phyloP scores from a whole-genome alignment of 2,329 filamentous ascomycete species.

The Ilyonectria destructans region DNA sequence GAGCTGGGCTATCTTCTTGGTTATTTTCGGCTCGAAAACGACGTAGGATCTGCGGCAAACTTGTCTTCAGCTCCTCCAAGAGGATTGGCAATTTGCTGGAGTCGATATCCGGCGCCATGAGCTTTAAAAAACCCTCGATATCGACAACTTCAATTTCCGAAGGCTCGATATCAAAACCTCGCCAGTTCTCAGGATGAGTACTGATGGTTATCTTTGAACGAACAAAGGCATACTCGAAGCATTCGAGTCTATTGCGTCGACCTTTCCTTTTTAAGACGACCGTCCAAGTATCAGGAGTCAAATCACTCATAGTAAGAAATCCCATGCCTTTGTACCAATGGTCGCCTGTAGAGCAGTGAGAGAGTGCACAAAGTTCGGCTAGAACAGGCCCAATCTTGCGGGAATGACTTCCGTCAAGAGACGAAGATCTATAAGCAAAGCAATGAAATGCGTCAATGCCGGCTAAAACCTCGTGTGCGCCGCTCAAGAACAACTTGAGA shows the following conservation, averaged over 20 bases:
- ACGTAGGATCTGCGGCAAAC: neutral
- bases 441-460: neutral
- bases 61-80: neutral
- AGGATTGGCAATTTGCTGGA: neutral
- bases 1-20: neutral
- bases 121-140: neutral
- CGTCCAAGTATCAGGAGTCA: neutral
- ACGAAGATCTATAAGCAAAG: neutral
- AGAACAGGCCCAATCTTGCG: neutral
- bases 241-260: no score
- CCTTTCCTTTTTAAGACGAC: neutral
- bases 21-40: neutral
- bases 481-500: neutral
- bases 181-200: neutral
- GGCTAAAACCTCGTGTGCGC: neutral
- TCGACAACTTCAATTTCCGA: neutral
- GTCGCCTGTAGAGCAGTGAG: no score
- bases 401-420: neutral
- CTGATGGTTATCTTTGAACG: neutral
- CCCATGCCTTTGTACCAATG: no score
- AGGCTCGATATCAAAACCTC: neutral
- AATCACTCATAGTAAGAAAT: neutral
- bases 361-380: no score
- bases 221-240: neutral
- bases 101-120: neutral